Conservation (phyloP, 176 grass and related monocot species). For the Puya raimondii region DNA sequence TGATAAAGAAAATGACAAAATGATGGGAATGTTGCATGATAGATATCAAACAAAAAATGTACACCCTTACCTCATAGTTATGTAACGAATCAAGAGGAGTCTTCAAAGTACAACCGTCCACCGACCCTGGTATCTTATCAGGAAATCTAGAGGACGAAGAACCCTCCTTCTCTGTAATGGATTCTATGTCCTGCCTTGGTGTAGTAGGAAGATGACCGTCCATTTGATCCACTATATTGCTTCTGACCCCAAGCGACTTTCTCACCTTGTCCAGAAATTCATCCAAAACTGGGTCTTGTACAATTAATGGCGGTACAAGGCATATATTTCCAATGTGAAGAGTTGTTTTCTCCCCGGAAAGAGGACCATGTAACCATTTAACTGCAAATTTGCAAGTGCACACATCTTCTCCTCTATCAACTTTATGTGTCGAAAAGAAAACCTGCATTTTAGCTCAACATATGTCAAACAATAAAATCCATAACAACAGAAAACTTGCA, state of each 20-base stretch:
- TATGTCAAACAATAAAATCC: too few relatives aligned
- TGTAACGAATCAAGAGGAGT: not conserved
- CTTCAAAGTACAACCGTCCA: not conserved
- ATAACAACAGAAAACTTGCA: too few relatives aligned
- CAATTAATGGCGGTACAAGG: not conserved
- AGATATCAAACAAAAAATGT: not conserved
- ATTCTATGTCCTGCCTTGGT: not conserved
- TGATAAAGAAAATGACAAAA: not conserved
- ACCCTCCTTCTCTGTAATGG: not conserved
- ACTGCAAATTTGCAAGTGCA: slow-evolving; percentile 1
- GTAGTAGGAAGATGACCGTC: not conserved
- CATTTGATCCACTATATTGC: not conserved
- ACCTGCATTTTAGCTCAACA: not conserved
- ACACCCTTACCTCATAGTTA: not conserved
- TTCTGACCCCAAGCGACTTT: not conserved
- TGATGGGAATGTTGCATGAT: not conserved
- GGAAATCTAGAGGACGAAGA: not conserved
- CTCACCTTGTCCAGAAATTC: not conserved
- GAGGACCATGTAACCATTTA: slow-evolving; percentile 1
- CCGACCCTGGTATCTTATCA: not conserved
- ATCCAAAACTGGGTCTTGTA: not conserved
- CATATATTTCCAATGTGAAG: not conserved
- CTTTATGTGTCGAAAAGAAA: not conserved
- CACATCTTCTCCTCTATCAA: not conserved
- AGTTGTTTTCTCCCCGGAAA: not conserved